Percentiles rank a stretch among this genome's conserved stretches.
Conservation (phyloP, 176 grass and related monocot species). For the Oryza rufipogon region DNA sequence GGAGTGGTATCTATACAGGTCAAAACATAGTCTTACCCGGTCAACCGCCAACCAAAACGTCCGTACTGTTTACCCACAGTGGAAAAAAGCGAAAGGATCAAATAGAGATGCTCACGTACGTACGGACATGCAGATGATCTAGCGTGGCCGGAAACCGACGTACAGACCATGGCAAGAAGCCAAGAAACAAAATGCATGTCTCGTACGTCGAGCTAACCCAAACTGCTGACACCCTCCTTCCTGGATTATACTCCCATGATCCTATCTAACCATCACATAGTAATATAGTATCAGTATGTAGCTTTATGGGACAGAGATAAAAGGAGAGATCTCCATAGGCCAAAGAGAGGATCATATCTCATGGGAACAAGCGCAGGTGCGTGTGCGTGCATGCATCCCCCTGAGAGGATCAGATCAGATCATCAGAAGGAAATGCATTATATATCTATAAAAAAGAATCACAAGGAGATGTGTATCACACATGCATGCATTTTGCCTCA, state of each 20-base stretch:
- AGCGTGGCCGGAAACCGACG: neutral
- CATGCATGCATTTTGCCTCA: neutral
- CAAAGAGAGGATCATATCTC: constrained; percentile 34
- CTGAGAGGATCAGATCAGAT: neutral
- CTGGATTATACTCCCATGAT: neutral
- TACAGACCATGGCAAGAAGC: neutral
- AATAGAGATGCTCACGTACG: neutral
- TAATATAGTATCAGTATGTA: neutral
- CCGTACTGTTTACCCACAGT: neutral
- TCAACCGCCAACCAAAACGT: neutral
- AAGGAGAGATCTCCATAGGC: constrained; percentile 43
- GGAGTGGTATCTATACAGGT: no score
- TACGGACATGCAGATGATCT: constrained; percentile 6
- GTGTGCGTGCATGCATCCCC: neutral
- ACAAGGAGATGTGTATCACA: neutral
- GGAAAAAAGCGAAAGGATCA: no score
- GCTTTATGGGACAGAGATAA: constrained; percentile 44
- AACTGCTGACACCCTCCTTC: constrained; percentile 22
- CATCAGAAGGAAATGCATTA: neutral
- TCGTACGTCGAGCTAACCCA: neutral
- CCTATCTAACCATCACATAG: neutral
- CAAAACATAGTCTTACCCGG: neutral
- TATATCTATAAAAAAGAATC: no score
- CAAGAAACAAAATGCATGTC: neutral
- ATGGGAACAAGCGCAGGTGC: constrained; percentile 13